Evolutionary conservation across 805 yeast species (phyloP).

Genomic region (Yarrowia alimentaria): DNA sequence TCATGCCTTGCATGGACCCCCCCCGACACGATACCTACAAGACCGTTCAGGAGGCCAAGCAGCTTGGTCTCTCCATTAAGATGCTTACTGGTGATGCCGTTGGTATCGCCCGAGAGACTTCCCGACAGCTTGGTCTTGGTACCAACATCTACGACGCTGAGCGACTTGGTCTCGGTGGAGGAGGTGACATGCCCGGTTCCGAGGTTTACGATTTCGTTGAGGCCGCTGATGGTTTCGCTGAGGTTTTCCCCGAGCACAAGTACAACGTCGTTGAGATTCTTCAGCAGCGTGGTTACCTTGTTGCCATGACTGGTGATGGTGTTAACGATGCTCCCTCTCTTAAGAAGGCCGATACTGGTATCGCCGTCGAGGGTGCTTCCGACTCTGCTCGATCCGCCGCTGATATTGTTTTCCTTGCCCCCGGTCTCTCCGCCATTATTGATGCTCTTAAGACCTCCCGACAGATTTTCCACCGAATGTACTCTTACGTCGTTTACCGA

Average conservation of each 20-base stretch:
- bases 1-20: constrained; percentile 98
- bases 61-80: constrained; percentile 90
- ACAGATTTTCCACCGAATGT: constrained; percentile 99
- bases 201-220: constrained; percentile 66
- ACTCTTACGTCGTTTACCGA: constrained; percentile 96
- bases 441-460: constrained; percentile 81
- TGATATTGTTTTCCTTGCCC: constrained; percentile 51
- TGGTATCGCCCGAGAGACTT: constrained; percentile 97
- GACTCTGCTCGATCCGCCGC: constrained; percentile 50
- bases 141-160: constrained; percentile 96
- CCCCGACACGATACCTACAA: constrained; percentile 98
- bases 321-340: constrained; percentile 67
- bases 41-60: constrained; percentile 88
- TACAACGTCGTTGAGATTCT: constrained; percentile 64
- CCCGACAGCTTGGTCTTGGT: constrained; percentile 96
- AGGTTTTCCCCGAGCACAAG: constrained; percentile 68
- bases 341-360: constrained; percentile 81
- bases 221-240: constrained; percentile 93
- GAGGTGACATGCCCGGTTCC: constrained; percentile 63
- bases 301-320: constrained; percentile 72
- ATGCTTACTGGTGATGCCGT: constrained; percentile 99
- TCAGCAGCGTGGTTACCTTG: constrained; percentile 63
- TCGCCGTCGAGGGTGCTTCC: constrained; percentile 61
- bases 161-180: constrained; percentile 85
- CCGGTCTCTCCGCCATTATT: constrained; percentile 60